Base-by-base conservation (phyloP, 352 stramenopile genomes). In the Ophiocytium majus region DNA sequence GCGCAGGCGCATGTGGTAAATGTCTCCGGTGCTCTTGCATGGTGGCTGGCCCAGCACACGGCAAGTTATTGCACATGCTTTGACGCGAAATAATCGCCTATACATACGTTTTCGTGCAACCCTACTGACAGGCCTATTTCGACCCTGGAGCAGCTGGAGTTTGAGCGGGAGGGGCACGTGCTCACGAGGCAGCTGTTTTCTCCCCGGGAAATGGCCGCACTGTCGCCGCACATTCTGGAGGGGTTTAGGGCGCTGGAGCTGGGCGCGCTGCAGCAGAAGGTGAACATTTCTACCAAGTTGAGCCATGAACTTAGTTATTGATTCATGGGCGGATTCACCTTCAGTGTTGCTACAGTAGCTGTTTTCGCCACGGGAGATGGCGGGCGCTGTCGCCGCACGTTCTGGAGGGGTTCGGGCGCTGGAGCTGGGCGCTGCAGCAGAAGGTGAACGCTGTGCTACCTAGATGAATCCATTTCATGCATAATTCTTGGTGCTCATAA, bases 191-290 rank as follows among this genome's bases (percentile, higher is more conserved):
- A 9, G 10, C 50, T 81, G 36, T 81, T 81, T 43, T 81, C 75
- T 14, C 5, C 31, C 10, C 34, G 9, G 28, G 75, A 81, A 17
- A 81, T 81, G 19, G 36, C 37, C 5, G 1, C 10, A 33, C 75
- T 81, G 32, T 32, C 31, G 36, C 36, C 36, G 37, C 31, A 81
- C 75, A 81, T 81, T 17, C 35, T 81, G 19, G 32, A 10, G n/a
- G 75, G 31, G 5, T 81, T 57, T 43, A 5, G 50, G 5, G 34
- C 37, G 36, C 36, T 81, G 31, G 75, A 81, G 75, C 31, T 37
- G 28, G 17, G 75, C 19, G 31, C 75, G 37, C 36, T 81, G 75
- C 31, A 81, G 75, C 75, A 81, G 36, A 81, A 81, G 75, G 75
- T 81, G 5, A n/a, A n/a, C n/a, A n/a, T n/a, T n/a, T n/a, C n/a